A percentile compares a stretch with the other conserved stretches of the same genome.
phyloP scores from a whole-genome alignment of 371 early-diverging fungal species.

The Mucor sp. region DNA sequence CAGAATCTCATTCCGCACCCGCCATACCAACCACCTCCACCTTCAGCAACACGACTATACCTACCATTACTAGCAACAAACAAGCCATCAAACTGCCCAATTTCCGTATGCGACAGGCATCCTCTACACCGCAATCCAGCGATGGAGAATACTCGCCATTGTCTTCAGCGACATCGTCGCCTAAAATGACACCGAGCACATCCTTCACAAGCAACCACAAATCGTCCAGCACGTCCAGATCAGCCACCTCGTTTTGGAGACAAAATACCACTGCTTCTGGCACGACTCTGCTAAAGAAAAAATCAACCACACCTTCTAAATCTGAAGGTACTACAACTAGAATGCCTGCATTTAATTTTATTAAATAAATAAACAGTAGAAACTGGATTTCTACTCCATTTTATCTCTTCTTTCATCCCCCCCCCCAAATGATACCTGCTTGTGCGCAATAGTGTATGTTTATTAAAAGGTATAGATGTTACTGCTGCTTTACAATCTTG shows the following conservation, averaged over 20 bases:
- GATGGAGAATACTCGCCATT: constrained; percentile 3
- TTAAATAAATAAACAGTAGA: constrained; percentile 13
- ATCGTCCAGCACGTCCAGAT: background rate
- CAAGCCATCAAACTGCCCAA: constrained; percentile 17
- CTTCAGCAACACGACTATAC: background rate
- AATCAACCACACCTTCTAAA: constrained; percentile 11
- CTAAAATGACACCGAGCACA: constrained; percentile 6
- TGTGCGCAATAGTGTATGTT: background rate
- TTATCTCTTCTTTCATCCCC: no score
- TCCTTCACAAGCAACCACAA: background rate
- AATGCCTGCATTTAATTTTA: constrained; percentile 10
- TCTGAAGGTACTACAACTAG: constrained; percentile 8
- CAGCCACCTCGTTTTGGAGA: constrained; percentile 20
- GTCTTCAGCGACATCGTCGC: background rate
- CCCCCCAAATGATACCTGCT: no score
- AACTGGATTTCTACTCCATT: constrained; percentile 6
- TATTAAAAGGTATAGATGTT: constrained; percentile 8
- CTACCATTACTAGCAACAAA: background rate
- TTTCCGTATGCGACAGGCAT: constrained; percentile 18
- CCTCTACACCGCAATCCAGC: background rate
- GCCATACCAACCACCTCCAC: background rate
- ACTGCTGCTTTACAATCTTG: constrained; percentile 65
- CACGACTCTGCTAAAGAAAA: background rate
- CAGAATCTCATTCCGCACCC: constrained; percentile 2
- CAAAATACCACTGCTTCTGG: constrained; percentile 2